phyloP scores from a whole-genome alignment of 2,329 filamentous ascomycete genomes.

The Dryadomyces quercivorus region DNA sequence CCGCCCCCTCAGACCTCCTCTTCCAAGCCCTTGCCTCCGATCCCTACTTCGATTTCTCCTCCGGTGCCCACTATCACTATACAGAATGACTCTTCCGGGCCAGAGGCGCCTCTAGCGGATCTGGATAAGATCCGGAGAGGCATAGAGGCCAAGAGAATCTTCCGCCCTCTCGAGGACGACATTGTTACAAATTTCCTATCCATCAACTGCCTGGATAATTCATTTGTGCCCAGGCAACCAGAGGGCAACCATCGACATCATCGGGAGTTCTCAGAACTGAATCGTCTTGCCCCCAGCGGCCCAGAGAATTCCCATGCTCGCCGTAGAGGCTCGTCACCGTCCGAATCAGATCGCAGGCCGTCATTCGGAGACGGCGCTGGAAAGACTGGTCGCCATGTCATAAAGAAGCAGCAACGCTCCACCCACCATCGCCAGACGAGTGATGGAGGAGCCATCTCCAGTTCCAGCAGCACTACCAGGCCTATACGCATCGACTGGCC shows the following conservation, averaged over 20 bases:
- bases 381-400: constrained; percentile 57
- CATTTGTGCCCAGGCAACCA: constrained; percentile 36
- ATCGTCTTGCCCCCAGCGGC: neutral
- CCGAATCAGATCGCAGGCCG: constrained; percentile 62
- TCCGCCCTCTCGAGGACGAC: constrained; percentile 68
- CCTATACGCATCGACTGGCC: constrained; percentile 62
- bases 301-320: too few species aligned
- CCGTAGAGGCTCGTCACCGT: constrained; percentile 17
- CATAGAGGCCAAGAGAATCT: constrained; percentile 46
- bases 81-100: constrained; percentile 10
- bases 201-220: constrained; percentile 61
- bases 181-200: constrained; percentile 56
- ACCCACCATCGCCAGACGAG: constrained; percentile 14
- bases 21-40: neutral
- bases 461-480: constrained; percentile 10
- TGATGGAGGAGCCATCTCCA: constrained; percentile 15
- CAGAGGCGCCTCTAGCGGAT: neutral
- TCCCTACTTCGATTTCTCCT: neutral
- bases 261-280: neutral
- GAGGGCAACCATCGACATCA: neutral
- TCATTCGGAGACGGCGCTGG: constrained; percentile 69
- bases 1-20: neutral
- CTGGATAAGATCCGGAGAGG: neutral
- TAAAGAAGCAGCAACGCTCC: constrained; percentile 11
- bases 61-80: neutral